These are phyloP conservation scores for Fraxinus angustifolia DNA, from an alignment of 305 asterid genomes.

Conservation along the genomic window DNA sequence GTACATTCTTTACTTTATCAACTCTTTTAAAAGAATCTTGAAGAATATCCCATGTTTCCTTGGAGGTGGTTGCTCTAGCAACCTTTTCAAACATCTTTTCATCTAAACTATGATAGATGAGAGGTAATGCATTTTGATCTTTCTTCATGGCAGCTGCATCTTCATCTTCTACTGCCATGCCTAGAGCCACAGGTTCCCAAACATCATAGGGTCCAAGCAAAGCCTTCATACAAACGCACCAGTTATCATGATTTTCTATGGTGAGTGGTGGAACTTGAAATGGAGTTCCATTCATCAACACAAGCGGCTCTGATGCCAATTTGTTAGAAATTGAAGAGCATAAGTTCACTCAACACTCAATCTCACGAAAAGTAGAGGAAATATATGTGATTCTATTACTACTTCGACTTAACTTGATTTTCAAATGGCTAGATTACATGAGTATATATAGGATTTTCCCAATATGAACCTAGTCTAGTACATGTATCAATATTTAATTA, in stretches of 20 bases:
- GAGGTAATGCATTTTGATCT: neutral
- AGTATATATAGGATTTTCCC: neutral
- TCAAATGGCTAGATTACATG: too few relatives aligned
- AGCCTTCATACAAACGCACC: neutral
- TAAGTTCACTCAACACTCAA: neutral
- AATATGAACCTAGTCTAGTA: neutral
- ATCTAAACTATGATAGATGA: neutral
- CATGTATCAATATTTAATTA: neutral
- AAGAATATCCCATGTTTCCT: neutral
- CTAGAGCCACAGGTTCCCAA: neutral
- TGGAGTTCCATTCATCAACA: neutral
- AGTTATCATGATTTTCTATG: constrained; percentile 1
- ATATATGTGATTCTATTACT: too few relatives aligned
- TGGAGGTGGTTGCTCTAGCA: neutral
- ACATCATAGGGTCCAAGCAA: neutral
- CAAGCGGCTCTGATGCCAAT: neutral
- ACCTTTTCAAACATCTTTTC: constrained; percentile 1
- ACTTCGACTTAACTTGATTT: neutral
- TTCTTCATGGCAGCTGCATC: neutral
- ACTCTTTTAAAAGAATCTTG: neutral
- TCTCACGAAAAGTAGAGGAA: neutral
- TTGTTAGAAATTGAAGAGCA: neutral
- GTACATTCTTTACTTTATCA: neutral
- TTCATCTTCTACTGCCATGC: neutral
- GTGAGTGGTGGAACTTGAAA: neutral